A percentile compares a stretch with the other conserved stretches of the same genome.
Conservation (phyloP, 257 asterid genomes). For the Primulina huaijiensis region DNA sequence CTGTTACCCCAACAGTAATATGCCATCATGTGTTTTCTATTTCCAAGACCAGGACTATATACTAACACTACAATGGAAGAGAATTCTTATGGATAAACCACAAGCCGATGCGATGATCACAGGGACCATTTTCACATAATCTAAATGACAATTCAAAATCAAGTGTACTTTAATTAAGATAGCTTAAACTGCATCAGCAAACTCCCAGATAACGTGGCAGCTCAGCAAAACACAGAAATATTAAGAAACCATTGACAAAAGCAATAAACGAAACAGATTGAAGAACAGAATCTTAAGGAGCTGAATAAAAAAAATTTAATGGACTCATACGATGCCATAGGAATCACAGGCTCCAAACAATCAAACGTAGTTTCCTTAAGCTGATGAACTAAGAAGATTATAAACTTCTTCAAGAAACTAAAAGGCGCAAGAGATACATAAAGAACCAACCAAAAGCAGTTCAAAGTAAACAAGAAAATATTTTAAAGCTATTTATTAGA, state of each 20-base stretch:
- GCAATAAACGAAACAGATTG: too few relatives aligned
- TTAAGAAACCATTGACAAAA: neutral
- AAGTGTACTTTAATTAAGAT: neutral
- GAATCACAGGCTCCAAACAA: neutral
- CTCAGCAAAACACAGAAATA: neutral
- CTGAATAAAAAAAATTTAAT: too few relatives aligned
- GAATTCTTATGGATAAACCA: neutral
- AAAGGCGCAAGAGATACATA: neutral
- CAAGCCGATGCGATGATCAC: neutral
- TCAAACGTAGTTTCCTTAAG: neutral
- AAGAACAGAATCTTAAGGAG: too few relatives aligned
- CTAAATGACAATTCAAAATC: neutral
- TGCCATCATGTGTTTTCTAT: neutral
- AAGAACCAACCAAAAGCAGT: neutral
- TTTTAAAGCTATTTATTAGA: neutral
- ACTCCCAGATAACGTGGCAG: neutral
- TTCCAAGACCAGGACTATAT: neutral
- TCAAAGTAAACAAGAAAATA: conserved; percentile 7
- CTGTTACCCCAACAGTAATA: neutral
- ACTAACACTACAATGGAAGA: neutral
- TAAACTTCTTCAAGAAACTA: neutral
- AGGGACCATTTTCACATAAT: neutral
- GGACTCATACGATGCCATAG: neutral
- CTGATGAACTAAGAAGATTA: too few relatives aligned
- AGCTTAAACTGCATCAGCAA: neutral